Percentiles rank a stretch among this genome's conserved stretches.
These are phyloP conservation scores for Incumbomyces lentus DNA, from an alignment of 2,329 filamentous ascomycete genomes.

Conservation along the genomic window DNA sequence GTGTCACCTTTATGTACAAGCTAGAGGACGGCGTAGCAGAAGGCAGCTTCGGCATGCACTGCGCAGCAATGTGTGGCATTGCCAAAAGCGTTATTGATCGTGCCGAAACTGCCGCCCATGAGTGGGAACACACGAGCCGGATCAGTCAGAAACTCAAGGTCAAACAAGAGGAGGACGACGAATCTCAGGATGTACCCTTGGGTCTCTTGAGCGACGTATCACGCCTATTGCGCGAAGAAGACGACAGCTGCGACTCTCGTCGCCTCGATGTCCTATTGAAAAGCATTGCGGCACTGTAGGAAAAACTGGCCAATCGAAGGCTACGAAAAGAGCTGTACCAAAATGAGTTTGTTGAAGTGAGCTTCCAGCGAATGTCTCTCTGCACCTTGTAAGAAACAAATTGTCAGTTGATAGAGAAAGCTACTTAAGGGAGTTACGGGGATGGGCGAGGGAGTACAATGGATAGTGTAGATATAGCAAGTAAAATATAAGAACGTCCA, in stretches of 20 bases:
- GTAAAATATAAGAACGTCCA: no score
- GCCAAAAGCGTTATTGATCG: conserved; percentile 68
- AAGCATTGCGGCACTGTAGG: conserved; percentile 6
- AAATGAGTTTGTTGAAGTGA: no score
- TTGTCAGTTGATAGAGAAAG: no score
- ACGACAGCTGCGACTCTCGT: neutral
- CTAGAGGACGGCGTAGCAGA: conserved; percentile 89
- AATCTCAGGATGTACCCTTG: conserved; percentile 35
- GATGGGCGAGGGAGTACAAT: no score
- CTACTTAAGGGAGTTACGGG: no score
- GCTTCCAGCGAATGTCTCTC: no score
- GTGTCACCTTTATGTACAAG: conserved; percentile 95
- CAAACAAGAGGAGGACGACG: conserved; percentile 32
- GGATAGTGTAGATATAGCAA: no score
- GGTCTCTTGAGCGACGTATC: conserved; percentile 20
- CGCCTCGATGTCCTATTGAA: conserved; percentile 3
- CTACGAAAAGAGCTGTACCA: no score
- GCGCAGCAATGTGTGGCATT: conserved; percentile 96
- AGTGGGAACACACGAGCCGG: conserved; percentile 91
- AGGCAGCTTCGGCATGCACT: conserved; percentile 98
- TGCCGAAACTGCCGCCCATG: conserved; percentile 76
- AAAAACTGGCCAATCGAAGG: neutral
- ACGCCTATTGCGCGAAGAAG: conserved; percentile 12
- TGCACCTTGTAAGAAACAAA: no score
- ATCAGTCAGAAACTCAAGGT: conserved; percentile 80